A percentile compares a stretch with the other conserved stretches of the same genome.
Conservation (phyloP, 2,329 filamentous ascomycete species). For the Xylariomycetidae sp. region DNA sequence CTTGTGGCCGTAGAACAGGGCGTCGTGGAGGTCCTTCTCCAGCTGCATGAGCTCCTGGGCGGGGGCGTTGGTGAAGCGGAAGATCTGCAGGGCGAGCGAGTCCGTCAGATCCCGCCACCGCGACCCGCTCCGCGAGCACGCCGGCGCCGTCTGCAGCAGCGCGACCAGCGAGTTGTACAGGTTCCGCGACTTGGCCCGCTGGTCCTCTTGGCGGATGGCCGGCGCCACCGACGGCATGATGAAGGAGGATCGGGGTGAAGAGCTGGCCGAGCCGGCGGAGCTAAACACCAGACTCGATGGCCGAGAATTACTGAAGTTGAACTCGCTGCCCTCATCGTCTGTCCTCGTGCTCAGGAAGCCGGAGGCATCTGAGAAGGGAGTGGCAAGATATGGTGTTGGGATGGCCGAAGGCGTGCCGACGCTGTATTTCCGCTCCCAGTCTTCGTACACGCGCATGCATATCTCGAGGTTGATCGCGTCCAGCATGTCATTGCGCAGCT, state of each 20-base stretch:
- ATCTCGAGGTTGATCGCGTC: slow-evolving; percentile 61
- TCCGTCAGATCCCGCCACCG: slow-evolving; percentile 51
- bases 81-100: slow-evolving; percentile 53
- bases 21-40: slow-evolving; percentile 43
- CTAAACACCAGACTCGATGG: slow-evolving; percentile 51
- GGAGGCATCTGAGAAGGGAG: slow-evolving; percentile 22
- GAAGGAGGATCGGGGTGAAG: slow-evolving; percentile 47
- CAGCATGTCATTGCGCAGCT: slow-evolving; percentile 56
- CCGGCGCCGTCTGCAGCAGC: slow-evolving; percentile 47
- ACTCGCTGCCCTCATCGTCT: slow-evolving; percentile 32
- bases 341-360: slow-evolving; percentile 19
- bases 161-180: slow-evolving; percentile 51
- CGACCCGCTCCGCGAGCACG: slow-evolving; percentile 35
- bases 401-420: slow-evolving; percentile 16
- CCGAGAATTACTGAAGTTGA: slow-evolving; percentile 46
- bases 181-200: slow-evolving; percentile 38
- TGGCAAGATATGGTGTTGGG: slow-evolving; percentile 17
- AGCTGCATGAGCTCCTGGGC: slow-evolving; percentile 42
- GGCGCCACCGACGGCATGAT: slow-evolving; percentile 35
- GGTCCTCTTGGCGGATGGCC: slow-evolving; percentile 34
- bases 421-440: slow-evolving; percentile 41
- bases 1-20: slow-evolving; percentile 38
- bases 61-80: slow-evolving; percentile 51
- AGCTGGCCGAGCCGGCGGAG: slow-evolving; percentile 41
- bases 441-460: slow-evolving; percentile 57